These are phyloP conservation scores for Trichoderma afroharzianum DNA, from an alignment of 2,329 filamentous ascomycete species.

Conservation along the genomic window DNA sequence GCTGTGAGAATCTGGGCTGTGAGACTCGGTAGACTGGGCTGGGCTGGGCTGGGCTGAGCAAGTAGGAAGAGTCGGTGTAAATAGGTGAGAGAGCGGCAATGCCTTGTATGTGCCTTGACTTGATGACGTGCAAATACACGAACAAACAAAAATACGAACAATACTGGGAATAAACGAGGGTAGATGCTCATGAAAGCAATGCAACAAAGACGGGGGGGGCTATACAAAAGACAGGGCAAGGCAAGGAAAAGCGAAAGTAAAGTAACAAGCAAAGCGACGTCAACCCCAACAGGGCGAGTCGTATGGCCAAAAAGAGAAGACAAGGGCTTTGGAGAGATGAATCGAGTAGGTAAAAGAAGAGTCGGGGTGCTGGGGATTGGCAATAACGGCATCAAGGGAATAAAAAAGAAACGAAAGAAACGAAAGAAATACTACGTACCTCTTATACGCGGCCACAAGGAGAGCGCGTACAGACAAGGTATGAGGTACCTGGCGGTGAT, in stretches of 20 bases:
- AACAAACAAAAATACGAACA: background rate
- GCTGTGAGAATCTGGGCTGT: conserved; percentile 8
- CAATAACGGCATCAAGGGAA: conserved; percentile 12
- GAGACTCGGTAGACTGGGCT: background rate
- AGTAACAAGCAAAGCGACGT: background rate
- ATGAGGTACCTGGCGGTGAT: background rate
- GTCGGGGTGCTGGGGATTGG: background rate
- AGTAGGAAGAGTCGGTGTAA: conserved; percentile 28
- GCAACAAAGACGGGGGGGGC: background rate
- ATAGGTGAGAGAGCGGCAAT: conserved; percentile 23
- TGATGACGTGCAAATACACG: background rate
- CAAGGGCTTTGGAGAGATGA: background rate
- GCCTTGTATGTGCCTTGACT: conserved; percentile 3
- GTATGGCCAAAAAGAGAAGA: conserved; percentile 10
- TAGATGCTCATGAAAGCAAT: background rate
- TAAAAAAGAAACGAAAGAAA: background rate
- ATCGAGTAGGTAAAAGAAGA: background rate
- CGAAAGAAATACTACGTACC: conserved; percentile 13
- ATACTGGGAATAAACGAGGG: background rate
- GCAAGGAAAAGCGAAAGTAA: background rate
- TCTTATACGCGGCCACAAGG: conserved; percentile 14
- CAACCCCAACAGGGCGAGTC: background rate
- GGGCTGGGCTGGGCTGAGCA: conserved; percentile 8
- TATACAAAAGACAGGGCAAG: background rate
- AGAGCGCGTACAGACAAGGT: background rate